Percentiles rank a stretch among this genome's conserved stretches.
These are phyloP conservation scores for Fragaria vesca DNA, from an alignment of 306 rosid species.

Conservation along the genomic window DNA sequence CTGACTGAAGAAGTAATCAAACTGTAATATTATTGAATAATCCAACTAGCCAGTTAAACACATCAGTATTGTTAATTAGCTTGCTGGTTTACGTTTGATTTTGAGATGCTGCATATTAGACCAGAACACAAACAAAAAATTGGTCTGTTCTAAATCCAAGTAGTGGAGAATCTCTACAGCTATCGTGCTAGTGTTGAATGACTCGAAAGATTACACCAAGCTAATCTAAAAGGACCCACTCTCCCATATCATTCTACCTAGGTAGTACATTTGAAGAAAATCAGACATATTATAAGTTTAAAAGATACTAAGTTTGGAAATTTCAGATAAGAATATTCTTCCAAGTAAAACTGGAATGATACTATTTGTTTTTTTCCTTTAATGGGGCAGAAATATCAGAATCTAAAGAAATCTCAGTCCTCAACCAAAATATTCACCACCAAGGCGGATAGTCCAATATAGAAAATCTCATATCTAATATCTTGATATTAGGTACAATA, in stretches of 20 bases:
- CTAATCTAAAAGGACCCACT: constrained; percentile 16
- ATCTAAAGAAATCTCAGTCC: not conserved
- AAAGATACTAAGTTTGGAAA: not conserved
- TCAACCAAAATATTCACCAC: too few species aligned
- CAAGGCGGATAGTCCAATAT: too few species aligned
- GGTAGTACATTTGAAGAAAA: not conserved
- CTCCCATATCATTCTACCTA: not conserved
- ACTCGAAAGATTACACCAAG: constrained; percentile 16
- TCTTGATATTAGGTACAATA: not conserved
- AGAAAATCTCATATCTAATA: not conserved
- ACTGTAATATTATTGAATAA: not conserved
- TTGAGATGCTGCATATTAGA: not conserved
- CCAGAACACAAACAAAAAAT: not conserved
- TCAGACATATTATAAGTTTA: not conserved
- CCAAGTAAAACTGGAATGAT: not conserved
- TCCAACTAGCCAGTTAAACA: not conserved
- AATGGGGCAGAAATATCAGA: not conserved
- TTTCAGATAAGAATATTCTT: not conserved
- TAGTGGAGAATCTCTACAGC: constrained; percentile 30
- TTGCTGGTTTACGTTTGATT: not conserved
- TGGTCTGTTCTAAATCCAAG: constrained; percentile 8
- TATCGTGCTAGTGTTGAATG: constrained; percentile 18
- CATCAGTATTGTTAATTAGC: not conserved
- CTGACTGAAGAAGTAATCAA: not conserved
- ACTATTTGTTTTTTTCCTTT: too few species aligned